Evolutionary conservation across 2,329 filamentous ascomycete genomes (phyloP), one percentile per base, ranked within the genome.

Genomic region (Triangularia setosa): DNA sequence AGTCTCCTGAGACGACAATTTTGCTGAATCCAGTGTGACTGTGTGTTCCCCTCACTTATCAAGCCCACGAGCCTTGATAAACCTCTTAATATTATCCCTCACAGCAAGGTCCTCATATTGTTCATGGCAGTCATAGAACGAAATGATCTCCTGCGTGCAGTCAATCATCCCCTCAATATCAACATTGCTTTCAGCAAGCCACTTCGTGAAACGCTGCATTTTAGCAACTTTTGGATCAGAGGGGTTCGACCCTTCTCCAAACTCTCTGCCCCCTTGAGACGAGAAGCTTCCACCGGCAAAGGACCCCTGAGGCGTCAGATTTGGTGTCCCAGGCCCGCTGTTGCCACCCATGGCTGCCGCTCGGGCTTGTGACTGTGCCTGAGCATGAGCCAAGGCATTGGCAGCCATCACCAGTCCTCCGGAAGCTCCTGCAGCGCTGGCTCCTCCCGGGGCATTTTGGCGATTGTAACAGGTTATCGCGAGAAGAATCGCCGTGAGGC

Each of bases 81-180:
- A 87, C 11, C 84, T 78, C 64, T 82, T 84, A 62, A 87, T 81
- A 70, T 86, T 83, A 72, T 87, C 85, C 58, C 82, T 75, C 1
- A 83, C 84, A 44, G 82, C 76, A 71, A 87, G 87, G 61, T 87
- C 85, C 67, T 86, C 85, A 69, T 86, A 87, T 69, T 84, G 80
- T 72, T 87, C 85, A 59, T 85, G 80, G 65, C 80, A 85, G 73
- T 96, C 91, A 74, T 97, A 97, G 68, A 97, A 85, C 3, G 91
- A 93, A 61, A 97, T 91, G 67, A 97, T 84, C 78, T 97, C 93
- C 77, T 97, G 93, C 0, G 91, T 94, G 72, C 90, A 92, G 76
- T 97, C 92, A 59, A 96, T 90, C 75, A 96, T 89, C 30, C 88
- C 90, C 69, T 91, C 87, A 72, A 97, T 90, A 71, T 96, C 91